Evolutionary conservation across 139 green algal genomes (phyloP).

Genomic region (Chlorella ohadii): DNA sequence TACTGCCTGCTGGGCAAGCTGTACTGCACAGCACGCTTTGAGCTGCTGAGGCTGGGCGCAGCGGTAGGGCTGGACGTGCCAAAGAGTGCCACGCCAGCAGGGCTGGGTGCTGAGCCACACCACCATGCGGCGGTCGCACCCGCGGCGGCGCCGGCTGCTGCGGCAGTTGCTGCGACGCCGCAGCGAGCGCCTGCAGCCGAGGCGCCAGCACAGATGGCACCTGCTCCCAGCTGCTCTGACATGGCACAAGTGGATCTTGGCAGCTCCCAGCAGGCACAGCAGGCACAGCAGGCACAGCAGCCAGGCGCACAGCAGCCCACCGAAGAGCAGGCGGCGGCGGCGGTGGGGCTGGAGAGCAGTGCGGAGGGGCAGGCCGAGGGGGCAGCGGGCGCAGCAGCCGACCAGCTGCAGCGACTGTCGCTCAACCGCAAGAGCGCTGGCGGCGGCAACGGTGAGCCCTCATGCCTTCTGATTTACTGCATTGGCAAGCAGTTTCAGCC

Average conservation of each 20-base stretch:
- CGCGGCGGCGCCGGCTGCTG: neutral
- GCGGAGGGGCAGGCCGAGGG: neutral
- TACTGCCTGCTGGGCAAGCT: constrained; percentile 63
- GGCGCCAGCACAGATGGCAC: neutral
- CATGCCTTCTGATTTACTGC: too few relatives aligned
- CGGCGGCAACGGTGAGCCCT: neutral
- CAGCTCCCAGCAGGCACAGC: neutral
- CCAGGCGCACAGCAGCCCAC: neutral
- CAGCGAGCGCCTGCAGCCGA: neutral
- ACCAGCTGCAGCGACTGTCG: neutral
- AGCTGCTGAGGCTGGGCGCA: constrained; percentile 57
- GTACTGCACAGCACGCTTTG: constrained; percentile 53
- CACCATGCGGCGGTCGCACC: neutral
- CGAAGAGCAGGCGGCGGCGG: neutral
- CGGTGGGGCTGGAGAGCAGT: neutral
- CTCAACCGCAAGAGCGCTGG: neutral
- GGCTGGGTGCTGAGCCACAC: neutral
- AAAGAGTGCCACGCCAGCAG: neutral
- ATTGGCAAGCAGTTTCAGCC: too few relatives aligned
- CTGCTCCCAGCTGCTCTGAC: neutral
- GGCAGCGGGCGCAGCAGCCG: neutral
- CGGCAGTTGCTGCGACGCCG: neutral
- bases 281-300: neutral
- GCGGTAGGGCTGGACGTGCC: constrained; percentile 2
- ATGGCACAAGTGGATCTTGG: neutral